Evolutionary conservation across 192 early-diverging fungal species (phyloP).

Genomic region (Geranomyces michiganensis): DNA sequence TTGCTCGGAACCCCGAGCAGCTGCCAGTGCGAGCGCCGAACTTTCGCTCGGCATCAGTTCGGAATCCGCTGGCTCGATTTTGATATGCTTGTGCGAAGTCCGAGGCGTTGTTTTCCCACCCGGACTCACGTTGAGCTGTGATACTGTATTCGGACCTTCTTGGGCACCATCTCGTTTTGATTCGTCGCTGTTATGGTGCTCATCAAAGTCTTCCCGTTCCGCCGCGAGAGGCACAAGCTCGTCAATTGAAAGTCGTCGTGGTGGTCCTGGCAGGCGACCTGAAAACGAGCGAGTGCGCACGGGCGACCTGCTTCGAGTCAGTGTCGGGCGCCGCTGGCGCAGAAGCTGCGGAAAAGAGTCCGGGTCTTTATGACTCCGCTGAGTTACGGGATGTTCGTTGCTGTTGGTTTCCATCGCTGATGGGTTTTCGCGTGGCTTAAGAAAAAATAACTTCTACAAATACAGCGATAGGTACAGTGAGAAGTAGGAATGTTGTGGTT

Average conservation of each 20-base stretch:
- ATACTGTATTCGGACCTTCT: no score
- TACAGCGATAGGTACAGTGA: no score
- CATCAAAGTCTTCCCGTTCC: slow-evolving; percentile 3
- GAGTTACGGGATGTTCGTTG: no score
- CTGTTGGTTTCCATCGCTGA: no score
- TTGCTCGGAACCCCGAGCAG: not conserved
- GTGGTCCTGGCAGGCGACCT: slow-evolving; percentile 21
- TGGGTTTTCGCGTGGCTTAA: no score
- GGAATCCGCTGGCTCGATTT: not conserved
- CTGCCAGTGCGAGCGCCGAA: not conserved
- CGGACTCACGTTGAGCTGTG: not conserved
- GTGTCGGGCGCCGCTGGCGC: not conserved
- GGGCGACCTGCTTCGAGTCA: slow-evolving; percentile 12
- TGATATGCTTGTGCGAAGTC: not conserved
- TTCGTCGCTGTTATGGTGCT: not conserved
- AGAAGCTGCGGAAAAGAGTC: no score
- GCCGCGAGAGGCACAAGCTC: slow-evolving; percentile 17
- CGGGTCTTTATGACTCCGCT: no score
- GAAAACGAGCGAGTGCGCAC: slow-evolving; percentile 28
- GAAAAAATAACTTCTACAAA: no score
- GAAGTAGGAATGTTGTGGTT: no score
- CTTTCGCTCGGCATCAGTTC: not conserved
- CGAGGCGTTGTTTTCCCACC: not conserved
- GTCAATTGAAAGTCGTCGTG: slow-evolving; percentile 6
- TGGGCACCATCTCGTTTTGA: no score